Percentiles rank a stretch among this genome's conserved stretches.
Evolutionary conservation across 192 early-diverging fungal species (phyloP).

Genomic region (Mortierella antarctica): DNA sequence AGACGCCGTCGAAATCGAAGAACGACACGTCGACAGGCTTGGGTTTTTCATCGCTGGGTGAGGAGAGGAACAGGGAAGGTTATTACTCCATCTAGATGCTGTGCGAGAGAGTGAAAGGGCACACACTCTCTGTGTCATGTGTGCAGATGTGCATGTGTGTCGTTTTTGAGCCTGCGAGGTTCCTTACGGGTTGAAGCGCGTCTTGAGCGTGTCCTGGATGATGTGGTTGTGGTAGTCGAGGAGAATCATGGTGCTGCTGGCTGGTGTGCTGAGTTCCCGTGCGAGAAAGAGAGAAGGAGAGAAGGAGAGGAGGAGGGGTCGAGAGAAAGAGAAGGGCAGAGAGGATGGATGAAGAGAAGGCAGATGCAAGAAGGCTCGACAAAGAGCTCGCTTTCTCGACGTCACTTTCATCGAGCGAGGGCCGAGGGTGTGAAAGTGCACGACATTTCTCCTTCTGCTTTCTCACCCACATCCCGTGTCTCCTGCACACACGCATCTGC

Average conservation of each 20-base stretch:
- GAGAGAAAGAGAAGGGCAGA: neutral
- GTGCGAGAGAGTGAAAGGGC: neutral
- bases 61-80: neutral
- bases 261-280: no score
- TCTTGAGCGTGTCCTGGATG: constrained; percentile 63
- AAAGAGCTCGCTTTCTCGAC: no score
- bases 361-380: no score
- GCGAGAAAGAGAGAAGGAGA: neutral
- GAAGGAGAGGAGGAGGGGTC: neutral
- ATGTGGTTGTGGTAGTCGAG: constrained; percentile 73
- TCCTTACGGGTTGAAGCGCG: constrained; percentile 63
- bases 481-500: no score
- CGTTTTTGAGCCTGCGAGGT: neutral
- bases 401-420: no score
- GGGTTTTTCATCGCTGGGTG: constrained; percentile 62
- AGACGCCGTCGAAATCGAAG: constrained; percentile 98
- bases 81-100: neutral
- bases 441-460: no score
- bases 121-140: neutral
- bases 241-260: constrained; percentile 66
- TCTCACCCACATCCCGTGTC: no score
- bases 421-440: no score
- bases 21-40: constrained; percentile 81
- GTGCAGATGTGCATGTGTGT: neutral
- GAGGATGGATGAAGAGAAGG: neutral